These are phyloP conservation scores for Globisporangium canariense DNA, from an alignment of 352 stramenopile genomes.

Conservation along the genomic window DNA sequence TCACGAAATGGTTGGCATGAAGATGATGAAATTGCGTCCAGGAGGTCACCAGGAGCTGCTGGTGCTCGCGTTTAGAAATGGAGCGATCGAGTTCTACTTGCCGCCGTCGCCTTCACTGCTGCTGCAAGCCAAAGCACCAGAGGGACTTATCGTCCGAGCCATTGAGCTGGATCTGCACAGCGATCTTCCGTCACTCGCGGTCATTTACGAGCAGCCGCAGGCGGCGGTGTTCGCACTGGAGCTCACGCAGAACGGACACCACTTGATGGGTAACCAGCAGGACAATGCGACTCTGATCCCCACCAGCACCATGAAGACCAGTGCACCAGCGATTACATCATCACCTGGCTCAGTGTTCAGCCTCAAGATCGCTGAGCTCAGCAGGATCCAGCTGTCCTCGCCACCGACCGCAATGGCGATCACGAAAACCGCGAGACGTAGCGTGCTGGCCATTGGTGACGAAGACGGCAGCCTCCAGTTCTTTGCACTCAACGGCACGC, in stretches of 20 bases:
- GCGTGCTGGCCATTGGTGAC: conserved; percentile 20
- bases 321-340: neutral
- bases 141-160: conserved; percentile 3
- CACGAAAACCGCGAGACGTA: conserved; percentile 19
- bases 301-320: neutral
- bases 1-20: conserved; percentile 31
- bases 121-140: conserved; percentile 12
- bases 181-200: conserved; percentile 18
- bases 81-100: conserved; percentile 33
- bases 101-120: conserved; percentile 19
- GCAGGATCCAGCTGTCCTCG: conserved; percentile 8
- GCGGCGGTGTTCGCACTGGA: conserved; percentile 24
- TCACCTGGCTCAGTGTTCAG: neutral
- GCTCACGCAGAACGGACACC: conserved; percentile 11
- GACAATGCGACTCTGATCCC: conserved; percentile 1
- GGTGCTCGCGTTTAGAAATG: conserved; percentile 26
- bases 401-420: conserved; percentile 17
- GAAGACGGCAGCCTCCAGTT: conserved; percentile 22
- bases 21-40: conserved; percentile 35
- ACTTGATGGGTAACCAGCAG: conserved; percentile 14
- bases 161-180: conserved; percentile 24
- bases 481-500: conserved; percentile 42
- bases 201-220: conserved; percentile 12
- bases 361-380: conserved; percentile 1
- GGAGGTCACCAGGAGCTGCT: conserved; percentile 30